These are phyloP conservation scores for Candida oleophila DNA, from an alignment of 805 yeast species.

Conservation along the genomic window DNA sequence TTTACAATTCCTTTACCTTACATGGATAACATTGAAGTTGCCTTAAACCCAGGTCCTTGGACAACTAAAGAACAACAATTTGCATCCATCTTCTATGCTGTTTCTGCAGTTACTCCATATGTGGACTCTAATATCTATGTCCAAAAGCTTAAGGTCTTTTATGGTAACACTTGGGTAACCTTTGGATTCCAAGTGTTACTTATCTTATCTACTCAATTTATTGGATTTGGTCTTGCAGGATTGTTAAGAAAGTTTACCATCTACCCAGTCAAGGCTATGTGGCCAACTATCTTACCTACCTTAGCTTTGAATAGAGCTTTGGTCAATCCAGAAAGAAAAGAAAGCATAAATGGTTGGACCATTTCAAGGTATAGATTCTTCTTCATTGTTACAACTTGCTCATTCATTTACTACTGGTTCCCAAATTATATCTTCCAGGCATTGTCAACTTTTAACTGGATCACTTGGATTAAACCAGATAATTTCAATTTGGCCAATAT, in stretches of 20 bases:
- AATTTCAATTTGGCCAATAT: slow-evolving; percentile 22
- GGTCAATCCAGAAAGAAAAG: slow-evolving; percentile 22
- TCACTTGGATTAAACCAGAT: slow-evolving; percentile 29
- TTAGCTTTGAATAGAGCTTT: slow-evolving; percentile 29
- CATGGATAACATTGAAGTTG: slow-evolving; percentile 19
- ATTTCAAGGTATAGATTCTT: slow-evolving; percentile 24
- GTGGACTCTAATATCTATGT: slow-evolving; percentile 33
- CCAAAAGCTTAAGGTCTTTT: slow-evolving; percentile 21
- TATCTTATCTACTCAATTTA: slow-evolving; percentile 22
- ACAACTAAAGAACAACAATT: slow-evolving; percentile 64
- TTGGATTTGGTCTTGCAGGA: slow-evolving; percentile 33
- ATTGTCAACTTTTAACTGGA: slow-evolving; percentile 28
- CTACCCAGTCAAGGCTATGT: slow-evolving; percentile 50
- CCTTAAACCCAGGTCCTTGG: slow-evolving; percentile 66
- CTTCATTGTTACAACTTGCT: slow-evolving; percentile 11
- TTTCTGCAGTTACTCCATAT: slow-evolving; percentile 22
- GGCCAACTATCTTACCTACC: slow-evolving; percentile 45
- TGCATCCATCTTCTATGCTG: slow-evolving; percentile 38
- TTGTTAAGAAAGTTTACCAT: slow-evolving; percentile 35
- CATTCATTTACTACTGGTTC: slow-evolving; percentile 29
- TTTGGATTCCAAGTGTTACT: slow-evolving; percentile 25
- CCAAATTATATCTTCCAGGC: slow-evolving; percentile 27
- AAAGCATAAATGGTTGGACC: slow-evolving; percentile 31
- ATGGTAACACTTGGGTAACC: slow-evolving; percentile 27
- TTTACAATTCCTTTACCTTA: slow-evolving; percentile 15